Conservation (phyloP, 805 yeast species). For the Lipomyces orientalis region DNA sequence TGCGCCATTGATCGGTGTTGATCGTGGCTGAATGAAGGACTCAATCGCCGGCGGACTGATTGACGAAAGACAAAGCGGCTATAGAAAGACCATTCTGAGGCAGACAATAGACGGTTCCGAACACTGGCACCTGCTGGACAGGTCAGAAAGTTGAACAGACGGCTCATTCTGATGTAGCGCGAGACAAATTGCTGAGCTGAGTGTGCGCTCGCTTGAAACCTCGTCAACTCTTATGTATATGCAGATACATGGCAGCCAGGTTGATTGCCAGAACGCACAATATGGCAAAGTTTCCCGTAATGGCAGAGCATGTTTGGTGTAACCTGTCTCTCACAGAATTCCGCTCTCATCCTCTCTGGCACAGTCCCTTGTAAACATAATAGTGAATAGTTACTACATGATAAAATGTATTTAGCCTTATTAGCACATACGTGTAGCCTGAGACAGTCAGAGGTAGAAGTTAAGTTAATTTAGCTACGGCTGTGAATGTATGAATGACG, state of each 20-base stretch:
- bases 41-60: not conserved
- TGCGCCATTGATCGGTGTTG: not conserved
- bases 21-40: not conserved
- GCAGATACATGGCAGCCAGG: no score
- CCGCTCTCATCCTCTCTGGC: no score
- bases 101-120: not conserved
- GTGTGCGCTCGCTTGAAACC: not conserved
- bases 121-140: constrained; percentile 1
- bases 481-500: not conserved
- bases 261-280: no score
- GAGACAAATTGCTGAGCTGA: not conserved
- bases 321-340: no score
- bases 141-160: not conserved
- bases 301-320: no score
- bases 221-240: not conserved
- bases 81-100: not conserved
- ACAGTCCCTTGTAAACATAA: no score
- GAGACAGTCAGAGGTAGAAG: no score
- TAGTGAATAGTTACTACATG: no score
- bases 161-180: not conserved
- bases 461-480: no score
- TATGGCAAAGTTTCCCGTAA: no score
- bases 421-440: no score
- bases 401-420: no score
- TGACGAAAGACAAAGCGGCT: not conserved